Percentiles rank a stretch among this genome's conserved stretches.
These are phyloP conservation scores for Inga oerstediana DNA, from an alignment of 306 rosid genomes.

Conservation along the genomic window DNA sequence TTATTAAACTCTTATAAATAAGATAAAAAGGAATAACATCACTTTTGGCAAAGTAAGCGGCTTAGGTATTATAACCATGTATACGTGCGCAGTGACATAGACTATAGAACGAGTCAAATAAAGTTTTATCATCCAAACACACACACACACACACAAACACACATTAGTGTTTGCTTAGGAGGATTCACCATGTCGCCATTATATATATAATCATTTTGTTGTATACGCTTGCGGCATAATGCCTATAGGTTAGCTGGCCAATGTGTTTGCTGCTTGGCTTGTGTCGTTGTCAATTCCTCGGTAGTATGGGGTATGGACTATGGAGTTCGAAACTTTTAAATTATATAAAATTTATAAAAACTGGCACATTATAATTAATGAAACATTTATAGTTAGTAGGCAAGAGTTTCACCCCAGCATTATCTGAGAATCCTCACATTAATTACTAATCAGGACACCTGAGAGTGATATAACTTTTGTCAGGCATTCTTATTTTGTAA, in stretches of 20 bases:
- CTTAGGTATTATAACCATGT: background rate
- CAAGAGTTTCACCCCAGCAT: background rate
- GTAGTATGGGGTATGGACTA: background rate
- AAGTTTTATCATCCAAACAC: too few species aligned
- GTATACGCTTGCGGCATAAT: background rate
- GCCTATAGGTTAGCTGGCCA: background rate
- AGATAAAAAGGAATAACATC: background rate
- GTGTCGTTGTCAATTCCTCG: background rate
- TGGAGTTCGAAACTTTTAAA: background rate
- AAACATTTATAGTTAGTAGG: too few species aligned
- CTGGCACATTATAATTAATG: background rate
- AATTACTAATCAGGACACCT: background rate
- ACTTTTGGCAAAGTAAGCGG: background rate
- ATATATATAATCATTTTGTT: background rate
- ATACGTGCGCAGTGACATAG: background rate
- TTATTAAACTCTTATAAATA: too few species aligned
- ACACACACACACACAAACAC: too few species aligned
- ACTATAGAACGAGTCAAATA: too few species aligned
- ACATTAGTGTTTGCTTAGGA: background rate
- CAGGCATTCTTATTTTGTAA: too few species aligned
- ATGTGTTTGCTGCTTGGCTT: background rate
- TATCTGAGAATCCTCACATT: background rate
- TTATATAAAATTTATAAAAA: background rate
- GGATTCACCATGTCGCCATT: background rate
- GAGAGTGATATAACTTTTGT: background rate